Conservation (phyloP, 2,329 filamentous ascomycete species). For the Pyrenophora tritici-repentis region DNA sequence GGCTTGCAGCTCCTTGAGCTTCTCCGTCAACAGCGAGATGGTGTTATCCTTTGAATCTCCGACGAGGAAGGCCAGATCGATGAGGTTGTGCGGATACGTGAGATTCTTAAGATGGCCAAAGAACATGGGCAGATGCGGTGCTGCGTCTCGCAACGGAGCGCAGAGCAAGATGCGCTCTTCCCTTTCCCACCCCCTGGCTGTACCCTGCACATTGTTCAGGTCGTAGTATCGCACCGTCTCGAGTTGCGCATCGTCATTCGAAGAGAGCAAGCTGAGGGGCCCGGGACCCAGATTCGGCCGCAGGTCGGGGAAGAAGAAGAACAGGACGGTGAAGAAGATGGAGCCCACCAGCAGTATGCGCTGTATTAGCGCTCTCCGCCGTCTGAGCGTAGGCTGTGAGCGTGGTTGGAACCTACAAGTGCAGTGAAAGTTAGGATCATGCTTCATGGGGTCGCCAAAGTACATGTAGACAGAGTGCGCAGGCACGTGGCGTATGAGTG, state of each 20-base stretch:
- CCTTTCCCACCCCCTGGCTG: slow-evolving; percentile 90
- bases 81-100: slow-evolving; percentile 94
- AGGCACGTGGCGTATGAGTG: slow-evolving; percentile 22
- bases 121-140: slow-evolving; percentile 94
- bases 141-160: slow-evolving; percentile 90
- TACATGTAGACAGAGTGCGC: slow-evolving; percentile 25
- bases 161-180: slow-evolving; percentile 95
- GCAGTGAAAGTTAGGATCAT: slow-evolving; percentile 40
- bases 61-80: slow-evolving; percentile 94
- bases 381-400: slow-evolving; percentile 72
- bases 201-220: slow-evolving; percentile 86
- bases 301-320: slow-evolving; percentile 78
- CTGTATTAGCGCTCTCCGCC: slow-evolving; percentile 73
- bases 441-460: slow-evolving; percentile 22
- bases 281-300: slow-evolving; percentile 64
- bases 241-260: slow-evolving; percentile 73
- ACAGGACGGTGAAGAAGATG: slow-evolving; percentile 63
- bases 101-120: slow-evolving; percentile 97
- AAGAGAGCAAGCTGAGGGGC: slow-evolving; percentile 71
- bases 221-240: slow-evolving; percentile 98
- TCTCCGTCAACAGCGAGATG: slow-evolving; percentile 72
- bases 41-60: slow-evolving; percentile 97
- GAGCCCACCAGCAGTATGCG: slow-evolving; percentile 66
- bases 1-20: slow-evolving; percentile 78
- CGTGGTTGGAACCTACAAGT: slow-evolving; percentile 79